Evolutionary conservation across 2,329 filamentous ascomycete genomes (phyloP).

Genomic region (Paecilomyces niveus): DNA sequence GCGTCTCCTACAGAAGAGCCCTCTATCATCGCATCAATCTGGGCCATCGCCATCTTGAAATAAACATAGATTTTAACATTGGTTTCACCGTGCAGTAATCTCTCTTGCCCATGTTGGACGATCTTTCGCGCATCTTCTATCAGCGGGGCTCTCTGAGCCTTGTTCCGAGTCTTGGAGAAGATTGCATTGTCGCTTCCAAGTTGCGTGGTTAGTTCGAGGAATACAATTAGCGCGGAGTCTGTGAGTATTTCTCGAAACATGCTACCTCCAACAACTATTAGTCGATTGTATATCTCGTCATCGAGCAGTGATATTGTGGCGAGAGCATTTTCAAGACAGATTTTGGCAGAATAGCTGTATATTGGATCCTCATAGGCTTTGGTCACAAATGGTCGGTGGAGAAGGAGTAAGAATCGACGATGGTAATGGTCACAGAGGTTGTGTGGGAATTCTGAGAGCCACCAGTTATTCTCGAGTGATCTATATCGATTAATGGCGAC

Average conservation of each 20-base stretch:
- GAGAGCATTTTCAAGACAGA: conserved; percentile 3
- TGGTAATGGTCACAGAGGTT: conserved; percentile 4
- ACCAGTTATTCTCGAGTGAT: neutral
- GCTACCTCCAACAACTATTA: conserved; percentile 3
- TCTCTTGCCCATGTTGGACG: neutral
- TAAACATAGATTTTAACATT: conserved; percentile 8
- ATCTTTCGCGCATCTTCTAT: neutral
- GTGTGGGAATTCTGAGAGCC: neutral
- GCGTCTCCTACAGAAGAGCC: neutral
- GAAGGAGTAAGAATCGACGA: conserved; percentile 7
- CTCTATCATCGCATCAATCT: conserved; percentile 7
- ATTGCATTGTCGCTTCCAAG: conserved; percentile 5
- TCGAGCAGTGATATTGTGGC: conserved; percentile 2
- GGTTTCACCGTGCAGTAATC: conserved; percentile 6
- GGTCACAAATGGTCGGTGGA: conserved; percentile 8
- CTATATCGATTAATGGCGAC: conserved; percentile 4
- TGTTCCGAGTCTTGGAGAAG: neutral
- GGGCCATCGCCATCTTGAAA: conserved; percentile 3
- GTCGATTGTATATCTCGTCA: conserved; percentile 2
- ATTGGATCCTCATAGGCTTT: conserved; percentile 4
- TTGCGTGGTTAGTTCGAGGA: conserved; percentile 5
- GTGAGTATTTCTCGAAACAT: conserved; percentile 5
- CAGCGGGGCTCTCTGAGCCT: neutral
- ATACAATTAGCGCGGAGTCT: conserved; percentile 5
- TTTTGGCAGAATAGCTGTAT: conserved; percentile 7